These are phyloP conservation scores for Gyrodon tennesseensis DNA, from an alignment of 1,284 basidiomycete genomes.

Conservation along the genomic window DNA sequence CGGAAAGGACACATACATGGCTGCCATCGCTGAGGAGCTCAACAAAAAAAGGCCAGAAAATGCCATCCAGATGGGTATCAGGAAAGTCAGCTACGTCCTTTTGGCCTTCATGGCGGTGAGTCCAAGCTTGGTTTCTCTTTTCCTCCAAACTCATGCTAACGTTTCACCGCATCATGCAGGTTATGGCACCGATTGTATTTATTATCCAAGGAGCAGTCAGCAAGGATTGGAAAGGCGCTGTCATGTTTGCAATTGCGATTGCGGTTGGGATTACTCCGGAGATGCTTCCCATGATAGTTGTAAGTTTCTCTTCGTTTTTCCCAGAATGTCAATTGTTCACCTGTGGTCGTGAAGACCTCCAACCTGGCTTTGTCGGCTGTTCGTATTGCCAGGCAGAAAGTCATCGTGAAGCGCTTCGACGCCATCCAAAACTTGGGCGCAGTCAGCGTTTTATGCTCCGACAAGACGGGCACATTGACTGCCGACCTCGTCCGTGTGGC, in stretches of 20 bases:
- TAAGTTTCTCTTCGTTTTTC: slow-evolving; percentile 22
- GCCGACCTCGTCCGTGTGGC: slow-evolving; percentile 42
- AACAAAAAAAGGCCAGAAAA: slow-evolving; percentile 41
- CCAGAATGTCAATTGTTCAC: slow-evolving; percentile 14
- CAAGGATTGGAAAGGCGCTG: slow-evolving; percentile 39
- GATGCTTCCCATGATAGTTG: slow-evolving; percentile 44
- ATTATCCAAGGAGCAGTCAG: slow-evolving; percentile 41
- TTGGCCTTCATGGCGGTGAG: slow-evolving; percentile 41
- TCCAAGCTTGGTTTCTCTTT: not conserved
- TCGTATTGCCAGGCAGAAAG: slow-evolving; percentile 42
- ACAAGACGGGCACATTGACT: slow-evolving; percentile 42
- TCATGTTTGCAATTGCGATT: slow-evolving; percentile 42
- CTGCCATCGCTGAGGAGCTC: slow-evolving; percentile 41
- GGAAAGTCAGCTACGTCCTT: slow-evolving; percentile 42
- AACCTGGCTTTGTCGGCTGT: slow-evolving; percentile 40
- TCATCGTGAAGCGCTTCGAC: slow-evolving; percentile 42
- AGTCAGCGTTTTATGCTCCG: slow-evolving; percentile 39
- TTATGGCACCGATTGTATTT: slow-evolving; percentile 41
- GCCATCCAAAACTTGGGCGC: slow-evolving; percentile 42
- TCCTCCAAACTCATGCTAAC: not conserved
- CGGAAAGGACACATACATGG: slow-evolving; percentile 42
- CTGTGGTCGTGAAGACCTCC: slow-evolving; percentile 33
- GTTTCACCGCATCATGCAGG: slow-evolving; percentile 19
- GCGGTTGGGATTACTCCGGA: slow-evolving; percentile 41
- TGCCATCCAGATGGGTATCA: slow-evolving; percentile 39